Conservation (phyloP, 306 rosid genomes). For the Quercus bicolor region DNA sequence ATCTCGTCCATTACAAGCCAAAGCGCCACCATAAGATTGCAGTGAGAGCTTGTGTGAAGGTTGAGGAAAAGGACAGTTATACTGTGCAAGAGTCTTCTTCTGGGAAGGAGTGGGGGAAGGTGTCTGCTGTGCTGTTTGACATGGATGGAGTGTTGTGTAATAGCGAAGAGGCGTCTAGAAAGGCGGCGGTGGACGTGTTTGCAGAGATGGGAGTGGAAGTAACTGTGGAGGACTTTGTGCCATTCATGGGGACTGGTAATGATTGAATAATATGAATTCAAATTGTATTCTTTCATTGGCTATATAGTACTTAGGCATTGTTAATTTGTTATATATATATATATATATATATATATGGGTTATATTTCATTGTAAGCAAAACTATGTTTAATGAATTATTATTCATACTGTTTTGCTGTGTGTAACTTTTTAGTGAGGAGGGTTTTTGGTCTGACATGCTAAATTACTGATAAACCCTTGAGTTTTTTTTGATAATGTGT, state of each 20-base stretch:
- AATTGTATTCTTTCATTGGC: background rate
- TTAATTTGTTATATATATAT: background rate
- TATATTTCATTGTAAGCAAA: background rate
- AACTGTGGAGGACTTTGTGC: constrained; percentile 79
- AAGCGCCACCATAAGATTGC: constrained; percentile 31
- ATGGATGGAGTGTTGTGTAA: constrained; percentile 97
- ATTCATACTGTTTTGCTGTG: background rate
- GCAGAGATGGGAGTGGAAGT: constrained; percentile 82
- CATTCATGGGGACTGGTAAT: constrained; percentile 93
- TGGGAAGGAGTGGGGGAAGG: constrained; percentile 67
- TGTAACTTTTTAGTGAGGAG: background rate
- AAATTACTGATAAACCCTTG: background rate
- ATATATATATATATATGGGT: background rate
- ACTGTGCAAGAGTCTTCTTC: constrained; percentile 30
- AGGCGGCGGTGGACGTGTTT: constrained; percentile 79
- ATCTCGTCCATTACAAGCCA: constrained; percentile 42
- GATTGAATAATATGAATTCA: constrained; percentile 1
- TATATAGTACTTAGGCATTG: background rate
- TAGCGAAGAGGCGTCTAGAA: constrained; percentile 83
- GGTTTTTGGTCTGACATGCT: background rate
- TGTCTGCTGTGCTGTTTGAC: constrained; percentile 88
- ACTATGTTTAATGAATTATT: background rate
- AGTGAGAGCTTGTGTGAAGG: constrained; percentile 55
- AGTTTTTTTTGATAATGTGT: background rate
- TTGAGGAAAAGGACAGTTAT: constrained; percentile 42